These are phyloP conservation scores for Babesia ovis DNA, from an alignment of 169 alveolate genomes.

Conservation along the genomic window DNA sequence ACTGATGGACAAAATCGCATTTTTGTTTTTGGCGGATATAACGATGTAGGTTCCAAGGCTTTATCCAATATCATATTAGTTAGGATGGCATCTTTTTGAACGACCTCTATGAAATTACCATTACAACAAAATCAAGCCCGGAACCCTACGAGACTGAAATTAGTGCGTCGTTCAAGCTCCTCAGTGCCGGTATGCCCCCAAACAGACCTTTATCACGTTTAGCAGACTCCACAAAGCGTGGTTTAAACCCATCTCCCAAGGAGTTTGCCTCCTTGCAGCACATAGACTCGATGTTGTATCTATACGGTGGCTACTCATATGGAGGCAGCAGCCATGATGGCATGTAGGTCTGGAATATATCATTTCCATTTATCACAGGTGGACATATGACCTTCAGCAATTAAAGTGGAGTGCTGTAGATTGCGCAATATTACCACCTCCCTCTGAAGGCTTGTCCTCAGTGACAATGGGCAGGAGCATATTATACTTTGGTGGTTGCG, in stretches of 20 bases:
- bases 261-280: slow-evolving; percentile 44
- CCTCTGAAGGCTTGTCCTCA: slow-evolving; percentile 52
- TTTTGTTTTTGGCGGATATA: slow-evolving; percentile 66
- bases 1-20: slow-evolving; percentile 70
- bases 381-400: slow-evolving; percentile 42
- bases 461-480: slow-evolving; percentile 63
- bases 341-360: slow-evolving; percentile 9
- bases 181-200: slow-evolving; percentile 27
- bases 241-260: slow-evolving; percentile 64
- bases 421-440: slow-evolving; percentile 49
- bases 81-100: slow-evolving; percentile 62
- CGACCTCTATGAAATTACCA: slow-evolving; percentile 52
- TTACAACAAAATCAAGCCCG: slow-evolving; percentile 22
- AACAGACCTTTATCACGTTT: not conserved
- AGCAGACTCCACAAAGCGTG: slow-evolving; percentile 11
- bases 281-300: slow-evolving; percentile 51
- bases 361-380: slow-evolving; percentile 16
- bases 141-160: slow-evolving; percentile 25
- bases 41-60: slow-evolving; percentile 26
- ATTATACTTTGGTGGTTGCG: slow-evolving; percentile 65
- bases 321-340: slow-evolving; percentile 64
- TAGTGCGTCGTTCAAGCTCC: slow-evolving; percentile 40
- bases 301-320: slow-evolving; percentile 62
- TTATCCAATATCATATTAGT: not conserved
- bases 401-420: slow-evolving; percentile 39